Percentiles rank a stretch among this genome's conserved stretches.
phyloP scores from a whole-genome alignment of 106 monocot species.

The Agapanthus africanus region DNA sequence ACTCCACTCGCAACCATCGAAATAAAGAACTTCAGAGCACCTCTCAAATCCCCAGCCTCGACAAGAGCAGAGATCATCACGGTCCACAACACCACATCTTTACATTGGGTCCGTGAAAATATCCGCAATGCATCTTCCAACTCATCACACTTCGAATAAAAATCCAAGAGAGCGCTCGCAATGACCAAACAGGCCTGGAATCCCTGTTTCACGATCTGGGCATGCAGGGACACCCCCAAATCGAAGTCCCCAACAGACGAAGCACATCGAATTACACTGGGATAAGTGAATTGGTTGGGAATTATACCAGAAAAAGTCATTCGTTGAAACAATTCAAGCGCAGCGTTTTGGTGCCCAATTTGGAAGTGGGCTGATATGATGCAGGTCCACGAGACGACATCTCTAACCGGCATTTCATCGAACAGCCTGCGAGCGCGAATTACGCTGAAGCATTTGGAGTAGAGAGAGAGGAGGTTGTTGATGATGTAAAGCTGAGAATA shows the following conservation, averaged over 20 bases:
- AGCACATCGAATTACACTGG: constrained; percentile 40
- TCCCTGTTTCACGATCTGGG: constrained; percentile 31
- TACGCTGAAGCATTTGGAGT: constrained; percentile 18
- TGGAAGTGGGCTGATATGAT: constrained; percentile 42
- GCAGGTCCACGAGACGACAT: constrained; percentile 67
- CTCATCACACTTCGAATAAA: constrained; percentile 35
- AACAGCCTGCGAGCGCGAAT: constrained; percentile 47
- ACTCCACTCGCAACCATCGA: constrained; percentile 31
- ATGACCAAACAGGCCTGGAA: constrained; percentile 28
- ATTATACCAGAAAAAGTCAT: constrained; percentile 22
- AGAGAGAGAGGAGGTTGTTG: constrained; percentile 52
- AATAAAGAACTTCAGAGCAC: constrained; percentile 31
- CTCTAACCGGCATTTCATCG: constrained; percentile 45
- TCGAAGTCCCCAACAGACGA: constrained; percentile 11
- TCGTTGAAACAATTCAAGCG: constrained; percentile 26
- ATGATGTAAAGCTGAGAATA: constrained; percentile 20
- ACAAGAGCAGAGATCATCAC: constrained; percentile 56
- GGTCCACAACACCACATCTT: constrained; percentile 64
- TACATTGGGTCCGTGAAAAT: constrained; percentile 23
- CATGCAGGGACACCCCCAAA: constrained; percentile 32
- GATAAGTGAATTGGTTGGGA: constrained; percentile 67
- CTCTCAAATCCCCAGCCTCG: constrained; percentile 30
- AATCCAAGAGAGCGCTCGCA: constrained; percentile 34
- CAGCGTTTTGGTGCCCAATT: constrained; percentile 17
- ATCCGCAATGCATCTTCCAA: constrained; percentile 22